Percentiles rank a stretch among this genome's conserved stretches.
Evolutionary conservation across 2,329 filamentous ascomycete species (phyloP).

Genomic region (Ophiobolus disseminans): DNA sequence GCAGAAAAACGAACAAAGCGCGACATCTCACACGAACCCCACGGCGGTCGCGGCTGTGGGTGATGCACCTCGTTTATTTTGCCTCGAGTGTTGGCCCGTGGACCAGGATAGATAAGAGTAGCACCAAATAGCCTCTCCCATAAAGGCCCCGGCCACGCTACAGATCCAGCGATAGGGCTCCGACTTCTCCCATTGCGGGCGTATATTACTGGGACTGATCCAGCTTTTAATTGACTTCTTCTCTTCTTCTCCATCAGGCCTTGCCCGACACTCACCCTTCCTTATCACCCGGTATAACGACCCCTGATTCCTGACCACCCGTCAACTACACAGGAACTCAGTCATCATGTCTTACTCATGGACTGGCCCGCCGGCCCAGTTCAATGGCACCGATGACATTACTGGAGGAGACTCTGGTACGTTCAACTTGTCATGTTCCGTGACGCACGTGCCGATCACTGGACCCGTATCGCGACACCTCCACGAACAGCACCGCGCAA

Average conservation of each 20-base stretch:
- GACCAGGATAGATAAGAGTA: constrained; percentile 49
- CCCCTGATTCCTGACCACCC: constrained; percentile 15
- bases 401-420: constrained; percentile 80
- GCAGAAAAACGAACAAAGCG: constrained; percentile 44
- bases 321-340: constrained; percentile 15
- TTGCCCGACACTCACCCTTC: constrained; percentile 18
- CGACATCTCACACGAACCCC: constrained; percentile 46
- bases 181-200: constrained; percentile 37
- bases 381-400: constrained; percentile 63
- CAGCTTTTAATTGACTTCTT: constrained; percentile 20
- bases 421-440: constrained; percentile 47
- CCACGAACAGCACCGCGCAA: not conserved
- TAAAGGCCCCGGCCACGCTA: constrained; percentile 43
- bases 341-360: constrained; percentile 58
- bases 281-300: constrained; percentile 6
- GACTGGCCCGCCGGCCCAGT: constrained; percentile 54
- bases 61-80: constrained; percentile 46
- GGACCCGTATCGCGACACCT: constrained; percentile 10
- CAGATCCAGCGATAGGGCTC: constrained; percentile 40
- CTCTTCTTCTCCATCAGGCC: constrained; percentile 16
- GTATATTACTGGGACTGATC: constrained; percentile 42
- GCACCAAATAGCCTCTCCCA: constrained; percentile 41
- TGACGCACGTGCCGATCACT: constrained; percentile 29
- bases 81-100: constrained; percentile 40
- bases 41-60: constrained; percentile 45